Evolutionary conservation across 257 asterid species (phyloP).

Genomic region (Nicotiana noctiflora): DNA sequence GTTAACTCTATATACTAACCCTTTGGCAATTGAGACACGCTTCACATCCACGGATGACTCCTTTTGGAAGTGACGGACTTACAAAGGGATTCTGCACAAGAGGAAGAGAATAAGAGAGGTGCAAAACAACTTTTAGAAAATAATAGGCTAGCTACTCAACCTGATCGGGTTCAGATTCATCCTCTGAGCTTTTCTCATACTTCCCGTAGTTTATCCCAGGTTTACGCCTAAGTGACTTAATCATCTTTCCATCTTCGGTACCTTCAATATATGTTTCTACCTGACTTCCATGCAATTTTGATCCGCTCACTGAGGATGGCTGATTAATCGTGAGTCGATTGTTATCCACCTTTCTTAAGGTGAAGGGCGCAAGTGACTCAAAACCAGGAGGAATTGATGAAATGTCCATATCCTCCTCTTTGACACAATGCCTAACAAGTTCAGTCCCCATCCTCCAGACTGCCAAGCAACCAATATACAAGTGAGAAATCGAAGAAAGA

Average conservation of each 20-base stretch:
- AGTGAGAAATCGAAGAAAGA: slow-evolving; percentile 11
- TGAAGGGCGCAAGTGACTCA: slow-evolving; percentile 71
- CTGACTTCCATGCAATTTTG: slow-evolving; percentile 26
- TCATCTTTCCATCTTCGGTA: slow-evolving; percentile 34
- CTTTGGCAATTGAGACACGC: slow-evolving; percentile 74
- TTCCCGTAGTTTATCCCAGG: slow-evolving; percentile 47
- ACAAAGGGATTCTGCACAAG: slow-evolving; percentile 34
- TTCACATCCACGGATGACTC: slow-evolving; percentile 85
- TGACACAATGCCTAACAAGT: slow-evolving; percentile 57
- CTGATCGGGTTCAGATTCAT: slow-evolving; percentile 65
- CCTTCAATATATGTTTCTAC: slow-evolving; percentile 36
- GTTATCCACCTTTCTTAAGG: slow-evolving; percentile 48
- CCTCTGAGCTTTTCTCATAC: slow-evolving; percentile 50
- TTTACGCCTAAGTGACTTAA: slow-evolving; percentile 48
- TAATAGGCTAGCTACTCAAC: slow-evolving; percentile 37
- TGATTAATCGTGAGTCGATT: slow-evolving; percentile 23
- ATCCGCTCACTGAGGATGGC: slow-evolving; percentile 30
- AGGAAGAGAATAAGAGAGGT: slow-evolving; percentile 3
- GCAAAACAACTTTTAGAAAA: neutral
- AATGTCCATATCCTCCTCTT: slow-evolving; percentile 70
- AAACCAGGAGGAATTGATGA: slow-evolving; percentile 90
- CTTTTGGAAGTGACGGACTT: slow-evolving; percentile 58
- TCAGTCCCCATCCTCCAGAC: slow-evolving; percentile 60
- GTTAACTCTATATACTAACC: slow-evolving; percentile 34
- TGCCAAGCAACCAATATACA: slow-evolving; percentile 13